Evolutionary conservation across 305 asterid species (phyloP).

Genomic region (Galium porrigens): DNA sequence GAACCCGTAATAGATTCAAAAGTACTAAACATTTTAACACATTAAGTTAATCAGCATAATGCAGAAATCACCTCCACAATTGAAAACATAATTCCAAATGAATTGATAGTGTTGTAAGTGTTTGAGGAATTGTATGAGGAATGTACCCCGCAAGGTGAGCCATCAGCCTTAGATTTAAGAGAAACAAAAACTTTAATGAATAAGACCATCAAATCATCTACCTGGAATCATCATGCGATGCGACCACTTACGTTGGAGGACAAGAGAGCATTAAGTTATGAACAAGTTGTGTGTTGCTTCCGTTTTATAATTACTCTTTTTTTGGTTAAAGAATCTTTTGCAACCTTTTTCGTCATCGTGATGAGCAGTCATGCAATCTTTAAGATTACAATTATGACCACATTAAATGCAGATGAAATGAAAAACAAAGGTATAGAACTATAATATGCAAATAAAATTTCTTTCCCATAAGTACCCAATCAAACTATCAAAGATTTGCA

Average conservation of each 20-base stretch:
- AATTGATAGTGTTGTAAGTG: neutral
- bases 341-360: neutral
- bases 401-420: neutral
- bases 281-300: neutral
- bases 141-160: neutral
- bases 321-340: neutral
- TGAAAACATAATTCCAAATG: neutral
- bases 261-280: neutral
- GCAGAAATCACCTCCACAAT: neutral
- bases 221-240: neutral
- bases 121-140: neutral
- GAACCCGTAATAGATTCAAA: neutral
- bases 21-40: neutral
- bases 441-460: neutral
- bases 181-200: neutral
- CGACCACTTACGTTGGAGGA: neutral
- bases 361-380: neutral
- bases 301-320: neutral
- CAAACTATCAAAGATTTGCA: neutral
- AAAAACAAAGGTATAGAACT: neutral
- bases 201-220: neutral
- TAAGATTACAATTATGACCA: neutral
- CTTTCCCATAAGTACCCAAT: neutral
- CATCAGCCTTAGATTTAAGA: conserved; percentile 1
- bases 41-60: neutral